A percentile compares a stretch with the other conserved stretches of the same genome.
Evolutionary conservation across 2,329 filamentous ascomycete genomes (phyloP).

Genomic region (Lachnellula arida): DNA sequence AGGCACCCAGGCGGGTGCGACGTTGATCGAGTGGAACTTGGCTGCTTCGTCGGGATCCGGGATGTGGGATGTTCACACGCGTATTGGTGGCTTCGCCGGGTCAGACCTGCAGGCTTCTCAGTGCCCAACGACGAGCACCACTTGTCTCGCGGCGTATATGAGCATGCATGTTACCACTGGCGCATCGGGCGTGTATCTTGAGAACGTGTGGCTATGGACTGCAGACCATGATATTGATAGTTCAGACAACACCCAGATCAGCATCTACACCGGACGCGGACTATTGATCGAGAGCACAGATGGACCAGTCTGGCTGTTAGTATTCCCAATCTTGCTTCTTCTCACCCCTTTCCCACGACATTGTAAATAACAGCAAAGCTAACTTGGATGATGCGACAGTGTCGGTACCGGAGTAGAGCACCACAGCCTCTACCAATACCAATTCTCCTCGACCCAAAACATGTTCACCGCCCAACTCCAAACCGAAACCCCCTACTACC

Average conservation of each 20-base stretch:
- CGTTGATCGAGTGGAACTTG: slow-evolving; percentile 64
- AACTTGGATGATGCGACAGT: not conserved
- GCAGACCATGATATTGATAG: slow-evolving; percentile 37
- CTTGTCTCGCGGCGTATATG: slow-evolving; percentile 34
- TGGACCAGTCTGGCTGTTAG: slow-evolving; percentile 44
- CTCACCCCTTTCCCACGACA: not conserved
- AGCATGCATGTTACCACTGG: slow-evolving; percentile 32
- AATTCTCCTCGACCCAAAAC: slow-evolving; percentile 36
- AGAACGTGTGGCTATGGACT: slow-evolving; percentile 44
- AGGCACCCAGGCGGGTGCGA: slow-evolving; percentile 52
- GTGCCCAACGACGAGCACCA: slow-evolving; percentile 56
- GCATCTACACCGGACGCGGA: slow-evolving; percentile 46
- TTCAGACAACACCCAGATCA: slow-evolving; percentile 48
- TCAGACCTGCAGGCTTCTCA: slow-evolving; percentile 41
- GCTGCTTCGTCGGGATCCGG: slow-evolving; percentile 47
- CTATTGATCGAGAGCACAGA: slow-evolving; percentile 30
- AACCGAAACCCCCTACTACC: slow-evolving; percentile 25
- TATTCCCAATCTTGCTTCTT: slow-evolving; percentile 28
- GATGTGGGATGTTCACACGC: slow-evolving; percentile 44
- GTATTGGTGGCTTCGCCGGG: slow-evolving; percentile 44
- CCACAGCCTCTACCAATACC: slow-evolving; percentile 49
- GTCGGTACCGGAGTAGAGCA: slow-evolving; percentile 50
- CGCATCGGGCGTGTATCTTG: slow-evolving; percentile 41
- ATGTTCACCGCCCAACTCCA: slow-evolving; percentile 24
- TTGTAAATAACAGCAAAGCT: slow-evolving; percentile 11